phyloP scores from a whole-genome alignment of 2,329 filamentous ascomycete genomes.

The Leptographium lundbergii region DNA sequence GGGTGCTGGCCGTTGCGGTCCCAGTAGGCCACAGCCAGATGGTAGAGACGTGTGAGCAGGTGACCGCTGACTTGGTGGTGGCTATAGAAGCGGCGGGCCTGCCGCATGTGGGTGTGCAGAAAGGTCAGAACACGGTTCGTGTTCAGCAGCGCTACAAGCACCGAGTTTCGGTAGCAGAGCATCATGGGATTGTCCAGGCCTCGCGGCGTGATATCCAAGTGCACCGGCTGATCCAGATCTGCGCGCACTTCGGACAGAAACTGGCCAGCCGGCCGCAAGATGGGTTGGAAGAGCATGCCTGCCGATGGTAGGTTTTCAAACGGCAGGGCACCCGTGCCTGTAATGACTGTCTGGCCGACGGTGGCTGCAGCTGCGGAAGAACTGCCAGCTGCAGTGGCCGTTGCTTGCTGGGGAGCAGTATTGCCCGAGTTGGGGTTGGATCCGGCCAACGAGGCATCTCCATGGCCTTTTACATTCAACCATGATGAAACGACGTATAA shows the following conservation, averaged over 20 bases:
- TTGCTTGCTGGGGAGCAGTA: background rate
- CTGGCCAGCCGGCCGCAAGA: background rate
- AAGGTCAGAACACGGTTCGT: slow-evolving; percentile 8
- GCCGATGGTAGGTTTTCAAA: background rate
- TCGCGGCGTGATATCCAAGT: background rate
- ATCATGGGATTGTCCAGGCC: slow-evolving; percentile 6
- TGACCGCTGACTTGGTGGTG: background rate
- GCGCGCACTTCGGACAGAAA: slow-evolving; percentile 5
- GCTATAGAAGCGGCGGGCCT: background rate
- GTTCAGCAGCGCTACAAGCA: slow-evolving; percentile 9
- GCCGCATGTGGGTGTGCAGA: slow-evolving; percentile 2
- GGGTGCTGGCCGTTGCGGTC: slow-evolving; percentile 3
- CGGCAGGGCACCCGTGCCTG: background rate
- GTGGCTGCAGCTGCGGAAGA: background rate
- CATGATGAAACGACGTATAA: background rate
- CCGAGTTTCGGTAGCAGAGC: slow-evolving; percentile 12
- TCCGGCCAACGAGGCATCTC: no score
- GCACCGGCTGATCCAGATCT: slow-evolving; percentile 6
- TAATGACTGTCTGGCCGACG: background rate
- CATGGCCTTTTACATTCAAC: no score
- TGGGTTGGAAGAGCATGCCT: slow-evolving; percentile 1
- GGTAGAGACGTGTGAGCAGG: slow-evolving; percentile 9
- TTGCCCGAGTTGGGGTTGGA: no score
- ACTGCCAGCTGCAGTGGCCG: background rate
- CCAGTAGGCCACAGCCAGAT: slow-evolving; percentile 10